A percentile compares a stretch with the other conserved stretches of the same genome.
These are phyloP conservation scores for Aspergillus wentii DNA, from an alignment of 495 filamentous ascomycete genomes.

Conservation along the genomic window DNA sequence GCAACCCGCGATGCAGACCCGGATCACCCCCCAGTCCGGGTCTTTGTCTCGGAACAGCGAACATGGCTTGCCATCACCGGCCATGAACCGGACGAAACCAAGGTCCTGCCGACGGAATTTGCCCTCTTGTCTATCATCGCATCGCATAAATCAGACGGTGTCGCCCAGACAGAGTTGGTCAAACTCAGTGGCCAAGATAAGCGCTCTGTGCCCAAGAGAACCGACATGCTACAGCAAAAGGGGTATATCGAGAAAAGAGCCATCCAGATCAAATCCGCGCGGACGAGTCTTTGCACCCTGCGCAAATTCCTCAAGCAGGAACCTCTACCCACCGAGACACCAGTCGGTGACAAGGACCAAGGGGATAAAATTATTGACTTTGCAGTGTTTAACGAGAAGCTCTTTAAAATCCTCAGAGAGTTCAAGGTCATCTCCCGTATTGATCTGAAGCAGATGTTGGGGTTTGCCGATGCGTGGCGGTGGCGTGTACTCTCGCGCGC, in stretches of 20 bases:
- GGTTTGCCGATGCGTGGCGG: conserved; percentile 53
- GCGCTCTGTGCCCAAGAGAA: conserved; percentile 77
- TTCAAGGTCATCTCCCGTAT: conserved; percentile 44
- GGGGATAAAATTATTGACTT: conserved; percentile 33
- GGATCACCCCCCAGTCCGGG: conserved; percentile 21
- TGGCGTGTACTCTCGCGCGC: conserved; percentile 65
- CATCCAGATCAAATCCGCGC: conserved; percentile 55
- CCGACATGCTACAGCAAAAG: conserved; percentile 64
- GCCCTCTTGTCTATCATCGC: conserved; percentile 74
- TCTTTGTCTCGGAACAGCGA: conserved; percentile 57
- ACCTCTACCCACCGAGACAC: conserved; percentile 7
- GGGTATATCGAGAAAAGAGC: conserved; percentile 83
- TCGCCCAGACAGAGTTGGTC: conserved; percentile 75
- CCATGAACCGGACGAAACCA: conserved; percentile 69
- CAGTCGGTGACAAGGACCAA: neutral
- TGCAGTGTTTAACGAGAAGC: conserved; percentile 32
- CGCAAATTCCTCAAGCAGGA: conserved; percentile 46
- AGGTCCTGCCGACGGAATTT: conserved; percentile 65
- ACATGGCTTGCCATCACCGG: conserved; percentile 79
- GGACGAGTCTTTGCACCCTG: conserved; percentile 66
- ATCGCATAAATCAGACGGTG: conserved; percentile 61
- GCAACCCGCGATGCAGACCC: conserved; percentile 1
- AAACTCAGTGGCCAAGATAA: conserved; percentile 80
- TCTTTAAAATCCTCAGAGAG: conserved; percentile 44
- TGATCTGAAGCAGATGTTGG: conserved; percentile 62